Percentiles rank a stretch among this genome's conserved stretches.
Evolutionary conservation across 2,329 filamentous ascomycete species (phyloP).

Genomic region (Pestalotiopsis sp.): DNA sequence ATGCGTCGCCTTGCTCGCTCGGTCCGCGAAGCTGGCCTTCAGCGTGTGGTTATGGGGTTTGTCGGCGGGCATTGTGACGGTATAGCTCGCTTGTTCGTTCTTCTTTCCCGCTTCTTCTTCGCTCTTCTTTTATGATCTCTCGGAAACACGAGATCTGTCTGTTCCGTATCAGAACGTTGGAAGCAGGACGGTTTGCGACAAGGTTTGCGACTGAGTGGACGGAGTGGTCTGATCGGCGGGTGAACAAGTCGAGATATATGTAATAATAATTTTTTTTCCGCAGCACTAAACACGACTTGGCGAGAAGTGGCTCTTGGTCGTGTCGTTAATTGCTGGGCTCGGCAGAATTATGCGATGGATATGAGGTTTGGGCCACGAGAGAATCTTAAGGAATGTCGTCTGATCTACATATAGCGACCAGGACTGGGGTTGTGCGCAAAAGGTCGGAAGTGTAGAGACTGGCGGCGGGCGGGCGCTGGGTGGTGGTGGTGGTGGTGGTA

Average conservation of each 20-base stretch:
- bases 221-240: background rate
- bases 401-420: background rate
- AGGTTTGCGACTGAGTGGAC: background rate
- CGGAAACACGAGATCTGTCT: background rate
- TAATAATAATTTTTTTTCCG: background rate
- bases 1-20: conserved; percentile 54
- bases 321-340: background rate
- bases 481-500: background rate
- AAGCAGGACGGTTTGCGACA: background rate
- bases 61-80: conserved; percentile 29
- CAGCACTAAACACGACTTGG: background rate
- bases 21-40: conserved; percentile 53
- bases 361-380: background rate
- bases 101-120: background rate
- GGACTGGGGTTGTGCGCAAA: background rate
- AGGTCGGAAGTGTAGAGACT: background rate
- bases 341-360: background rate
- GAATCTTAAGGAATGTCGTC: background rate
- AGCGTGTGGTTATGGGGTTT: conserved; percentile 46
- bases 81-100: conserved; percentile 3
- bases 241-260: background rate
- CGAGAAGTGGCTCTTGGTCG: background rate
- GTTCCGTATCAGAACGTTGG: background rate
- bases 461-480: background rate
- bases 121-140: background rate